Percentiles rank a stretch among this genome's conserved stretches.
Evolutionary conservation across 176 grass and related monocot genomes (phyloP).

Genomic region (Aegilops sharonensis): DNA sequence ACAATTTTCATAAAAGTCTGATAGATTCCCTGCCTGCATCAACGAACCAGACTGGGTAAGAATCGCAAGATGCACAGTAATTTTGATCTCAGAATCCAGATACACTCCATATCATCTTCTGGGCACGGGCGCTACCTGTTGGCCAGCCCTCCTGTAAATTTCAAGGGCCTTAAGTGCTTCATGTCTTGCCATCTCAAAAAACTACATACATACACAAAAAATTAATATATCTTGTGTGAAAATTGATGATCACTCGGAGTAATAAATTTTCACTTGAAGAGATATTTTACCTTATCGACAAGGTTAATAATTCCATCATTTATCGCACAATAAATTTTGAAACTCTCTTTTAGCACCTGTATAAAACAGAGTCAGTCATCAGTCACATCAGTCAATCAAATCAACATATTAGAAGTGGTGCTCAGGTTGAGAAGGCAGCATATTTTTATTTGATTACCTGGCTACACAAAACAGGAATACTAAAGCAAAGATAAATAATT

Average conservation of each 20-base stretch:
- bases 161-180: slow-evolving; percentile 96
- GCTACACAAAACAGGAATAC: neutral
- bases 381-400: slow-evolving; percentile 5
- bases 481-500: neutral
- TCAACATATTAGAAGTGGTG: slow-evolving; percentile 8
- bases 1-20: slow-evolving; percentile 97
- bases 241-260: slow-evolving; percentile 16
- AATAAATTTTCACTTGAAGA: slow-evolving; percentile 18
- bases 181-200: slow-evolving; percentile 99
- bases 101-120: neutral
- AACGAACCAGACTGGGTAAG: slow-evolving; percentile 20
- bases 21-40: slow-evolving; percentile 85
- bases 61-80: neutral
- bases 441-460: neutral
- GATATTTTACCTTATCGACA: slow-evolving; percentile 85
- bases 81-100: neutral
- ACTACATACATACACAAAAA: slow-evolving; percentile 54
- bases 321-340: slow-evolving; percentile 99
- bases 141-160: slow-evolving; percentile 92
- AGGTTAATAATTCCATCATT: slow-evolving; percentile 99
- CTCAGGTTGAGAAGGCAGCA: neutral
- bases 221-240: neutral
- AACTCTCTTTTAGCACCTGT: slow-evolving; percentile 99
- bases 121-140: slow-evolving; percentile 61
- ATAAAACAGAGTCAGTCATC: neutral